These are phyloP conservation scores for Pythium phragmiticola DNA, from an alignment of 352 stramenopile species.

Conservation along the genomic window DNA sequence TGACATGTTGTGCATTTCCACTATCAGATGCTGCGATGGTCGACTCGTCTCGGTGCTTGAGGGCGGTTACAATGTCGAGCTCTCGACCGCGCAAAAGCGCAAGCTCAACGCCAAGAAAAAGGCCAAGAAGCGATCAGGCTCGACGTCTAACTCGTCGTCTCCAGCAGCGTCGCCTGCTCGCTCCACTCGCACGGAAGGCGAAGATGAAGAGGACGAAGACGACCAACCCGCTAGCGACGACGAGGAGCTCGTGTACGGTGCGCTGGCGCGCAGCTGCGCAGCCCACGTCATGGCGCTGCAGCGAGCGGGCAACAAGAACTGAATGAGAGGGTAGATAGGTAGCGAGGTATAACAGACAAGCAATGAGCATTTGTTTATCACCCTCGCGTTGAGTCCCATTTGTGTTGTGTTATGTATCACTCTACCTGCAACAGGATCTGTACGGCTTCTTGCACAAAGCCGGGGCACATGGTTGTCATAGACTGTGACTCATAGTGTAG, in stretches of 20 bases:
- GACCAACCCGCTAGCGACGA: slow-evolving; percentile 43
- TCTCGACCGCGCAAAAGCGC: slow-evolving; percentile 35
- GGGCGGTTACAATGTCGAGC: slow-evolving; percentile 89
- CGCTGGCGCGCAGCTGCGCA: slow-evolving; percentile 54
- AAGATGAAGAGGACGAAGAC: slow-evolving; percentile 48
- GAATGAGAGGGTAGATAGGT: slow-evolving; percentile 5
- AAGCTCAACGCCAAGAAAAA: slow-evolving; percentile 36
- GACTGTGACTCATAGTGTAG: background rate
- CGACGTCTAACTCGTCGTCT: background rate
- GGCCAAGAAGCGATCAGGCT: slow-evolving; percentile 6
- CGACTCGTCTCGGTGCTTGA: slow-evolving; percentile 95
- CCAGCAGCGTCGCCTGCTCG: slow-evolving; percentile 6
- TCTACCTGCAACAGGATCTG: too few relatives aligned
- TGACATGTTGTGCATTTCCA: too few relatives aligned
- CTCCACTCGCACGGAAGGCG: slow-evolving; percentile 12
- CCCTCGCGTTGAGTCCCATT: too few relatives aligned
- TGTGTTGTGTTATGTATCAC: too few relatives aligned
- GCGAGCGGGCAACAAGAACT: slow-evolving; percentile 25
- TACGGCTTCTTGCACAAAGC: slow-evolving; percentile 7
- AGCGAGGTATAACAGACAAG: background rate
- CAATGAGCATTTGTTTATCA: background rate
- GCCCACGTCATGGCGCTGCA: slow-evolving; percentile 61
- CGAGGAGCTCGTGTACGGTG: slow-evolving; percentile 58
- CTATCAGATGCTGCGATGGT: slow-evolving; percentile 79
- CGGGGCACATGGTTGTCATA: background rate